phyloP scores from a whole-genome alignment of 805 yeast species.

The Wickerhamomyces queroliae region DNA sequence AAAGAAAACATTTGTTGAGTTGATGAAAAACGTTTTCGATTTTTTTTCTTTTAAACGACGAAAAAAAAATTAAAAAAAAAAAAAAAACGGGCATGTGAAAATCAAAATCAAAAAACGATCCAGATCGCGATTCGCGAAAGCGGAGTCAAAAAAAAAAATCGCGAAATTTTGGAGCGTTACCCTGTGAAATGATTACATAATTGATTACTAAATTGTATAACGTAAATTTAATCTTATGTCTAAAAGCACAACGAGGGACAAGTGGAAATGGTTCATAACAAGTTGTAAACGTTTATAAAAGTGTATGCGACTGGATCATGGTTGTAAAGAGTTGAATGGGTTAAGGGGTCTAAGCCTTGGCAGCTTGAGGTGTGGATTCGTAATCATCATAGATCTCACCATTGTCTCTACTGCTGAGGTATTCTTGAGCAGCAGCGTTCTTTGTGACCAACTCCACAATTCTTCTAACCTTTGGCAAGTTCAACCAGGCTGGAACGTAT shows the following conservation, averaged over 20 bases:
- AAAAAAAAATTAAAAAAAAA: background rate
- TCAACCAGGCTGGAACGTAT: constrained; percentile 92
- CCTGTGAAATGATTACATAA: too few relatives aligned
- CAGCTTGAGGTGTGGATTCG: background rate
- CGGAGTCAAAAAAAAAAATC: too few relatives aligned
- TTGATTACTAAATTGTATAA: too few relatives aligned
- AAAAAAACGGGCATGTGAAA: too few relatives aligned
- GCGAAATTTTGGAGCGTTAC: too few relatives aligned
- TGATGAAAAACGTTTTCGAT: background rate
- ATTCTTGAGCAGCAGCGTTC: constrained; percentile 69
- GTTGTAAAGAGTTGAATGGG: background rate
- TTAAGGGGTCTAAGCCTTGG: background rate
- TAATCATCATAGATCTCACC: constrained; percentile 13
- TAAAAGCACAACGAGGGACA: too few relatives aligned
- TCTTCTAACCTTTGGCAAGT: constrained; percentile 82
- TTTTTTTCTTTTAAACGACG: background rate
- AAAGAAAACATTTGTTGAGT: background rate
- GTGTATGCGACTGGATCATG: background rate
- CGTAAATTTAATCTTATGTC: too few relatives aligned
- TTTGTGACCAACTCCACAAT: constrained; percentile 84
- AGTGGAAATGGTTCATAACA: too few relatives aligned
- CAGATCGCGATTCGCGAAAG: background rate
- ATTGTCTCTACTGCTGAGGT: constrained; percentile 20
- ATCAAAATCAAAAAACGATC: background rate
- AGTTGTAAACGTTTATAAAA: too few relatives aligned